Evolutionary conservation across 352 stramenopile species (phyloP).

Genomic region (Globisporangium spiculum): DNA sequence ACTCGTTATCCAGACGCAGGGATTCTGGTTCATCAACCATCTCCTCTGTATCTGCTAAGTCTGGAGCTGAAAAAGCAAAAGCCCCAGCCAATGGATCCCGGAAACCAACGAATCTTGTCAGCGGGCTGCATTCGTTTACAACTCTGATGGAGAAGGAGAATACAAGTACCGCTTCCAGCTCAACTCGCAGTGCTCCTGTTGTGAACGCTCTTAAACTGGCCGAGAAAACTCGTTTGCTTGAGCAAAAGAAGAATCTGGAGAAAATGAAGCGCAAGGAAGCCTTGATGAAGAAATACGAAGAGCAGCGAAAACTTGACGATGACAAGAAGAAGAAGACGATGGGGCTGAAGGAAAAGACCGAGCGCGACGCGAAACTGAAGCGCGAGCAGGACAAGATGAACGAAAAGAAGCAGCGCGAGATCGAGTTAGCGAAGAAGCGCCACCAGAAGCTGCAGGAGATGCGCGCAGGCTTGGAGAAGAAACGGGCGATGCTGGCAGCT

Average conservation of each 20-base stretch:
- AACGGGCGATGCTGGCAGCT: slow-evolving; percentile 44
- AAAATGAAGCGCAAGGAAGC: slow-evolving; percentile 63
- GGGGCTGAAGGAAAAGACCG: slow-evolving; percentile 56
- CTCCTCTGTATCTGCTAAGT: slow-evolving; percentile 49
- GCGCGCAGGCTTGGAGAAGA: slow-evolving; percentile 68
- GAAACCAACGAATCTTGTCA: slow-evolving; percentile 64
- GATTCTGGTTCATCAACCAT: slow-evolving; percentile 57
- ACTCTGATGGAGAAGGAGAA: slow-evolving; percentile 62
- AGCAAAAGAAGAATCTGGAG: slow-evolving; percentile 69
- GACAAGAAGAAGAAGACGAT: slow-evolving; percentile 60
- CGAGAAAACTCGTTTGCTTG: slow-evolving; percentile 54
- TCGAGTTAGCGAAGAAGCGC: slow-evolving; percentile 56
- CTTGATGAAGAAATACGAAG: slow-evolving; percentile 67
- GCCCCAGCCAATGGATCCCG: slow-evolving; percentile 16
- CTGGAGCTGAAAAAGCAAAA: slow-evolving; percentile 14
- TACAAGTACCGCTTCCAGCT: slow-evolving; percentile 19
- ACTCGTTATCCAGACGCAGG: slow-evolving; percentile 15
- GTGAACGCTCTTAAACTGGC: slow-evolving; percentile 74
- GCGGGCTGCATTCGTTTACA: slow-evolving; percentile 70
- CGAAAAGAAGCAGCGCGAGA: slow-evolving; percentile 64
- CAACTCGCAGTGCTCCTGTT: slow-evolving; percentile 40
- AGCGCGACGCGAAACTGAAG: slow-evolving; percentile 51
- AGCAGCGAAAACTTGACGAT: slow-evolving; percentile 61
- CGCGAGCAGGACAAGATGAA: slow-evolving; percentile 45
- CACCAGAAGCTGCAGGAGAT: slow-evolving; percentile 68